Percentiles rank a stretch among this genome's conserved stretches.
Conservation (phyloP, 805 yeast genomes). For the Starmerella vaccinii region DNA sequence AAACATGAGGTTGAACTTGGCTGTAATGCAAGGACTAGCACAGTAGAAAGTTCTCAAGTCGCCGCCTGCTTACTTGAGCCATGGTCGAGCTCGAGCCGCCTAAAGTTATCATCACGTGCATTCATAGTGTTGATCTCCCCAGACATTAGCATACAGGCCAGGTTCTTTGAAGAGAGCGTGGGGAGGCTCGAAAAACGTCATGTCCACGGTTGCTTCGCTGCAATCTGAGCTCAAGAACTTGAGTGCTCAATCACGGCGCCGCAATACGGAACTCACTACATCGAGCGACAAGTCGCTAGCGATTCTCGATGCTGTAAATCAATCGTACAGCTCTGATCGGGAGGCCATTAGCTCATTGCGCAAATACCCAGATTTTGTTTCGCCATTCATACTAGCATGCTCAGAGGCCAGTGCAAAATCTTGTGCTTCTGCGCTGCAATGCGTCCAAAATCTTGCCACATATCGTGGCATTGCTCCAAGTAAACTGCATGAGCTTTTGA, state of each 20-base stretch:
- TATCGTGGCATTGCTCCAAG: constrained; percentile 45
- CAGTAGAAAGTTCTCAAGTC: background rate
- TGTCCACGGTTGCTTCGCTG: constrained; percentile 29
- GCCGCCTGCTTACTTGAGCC: background rate
- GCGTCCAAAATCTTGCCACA: constrained; percentile 52
- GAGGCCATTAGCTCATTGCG: constrained; percentile 13
- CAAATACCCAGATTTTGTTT: constrained; percentile 41
- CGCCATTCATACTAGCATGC: constrained; percentile 66
- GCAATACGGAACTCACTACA: constrained; percentile 55
- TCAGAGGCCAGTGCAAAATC: constrained; percentile 65
- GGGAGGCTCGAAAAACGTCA: background rate
- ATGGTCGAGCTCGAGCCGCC: background rate
- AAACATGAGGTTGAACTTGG: background rate
- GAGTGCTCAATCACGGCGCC: constrained; percentile 59
- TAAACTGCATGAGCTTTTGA: constrained; percentile 45
- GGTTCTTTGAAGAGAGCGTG: background rate
- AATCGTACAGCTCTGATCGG: constrained; percentile 11
- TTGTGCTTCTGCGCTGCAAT: constrained; percentile 59
- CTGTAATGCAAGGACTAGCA: background rate
- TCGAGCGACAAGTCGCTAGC: constrained; percentile 22
- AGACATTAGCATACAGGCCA: background rate
- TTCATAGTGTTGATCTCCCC: background rate
- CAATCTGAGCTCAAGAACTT: constrained; percentile 49
- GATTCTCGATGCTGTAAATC: constrained; percentile 16
- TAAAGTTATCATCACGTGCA: background rate